These are phyloP conservation scores for Russula vinacea DNA, from an alignment of 768 basidiomycete genomes.

Conservation along the genomic window DNA sequence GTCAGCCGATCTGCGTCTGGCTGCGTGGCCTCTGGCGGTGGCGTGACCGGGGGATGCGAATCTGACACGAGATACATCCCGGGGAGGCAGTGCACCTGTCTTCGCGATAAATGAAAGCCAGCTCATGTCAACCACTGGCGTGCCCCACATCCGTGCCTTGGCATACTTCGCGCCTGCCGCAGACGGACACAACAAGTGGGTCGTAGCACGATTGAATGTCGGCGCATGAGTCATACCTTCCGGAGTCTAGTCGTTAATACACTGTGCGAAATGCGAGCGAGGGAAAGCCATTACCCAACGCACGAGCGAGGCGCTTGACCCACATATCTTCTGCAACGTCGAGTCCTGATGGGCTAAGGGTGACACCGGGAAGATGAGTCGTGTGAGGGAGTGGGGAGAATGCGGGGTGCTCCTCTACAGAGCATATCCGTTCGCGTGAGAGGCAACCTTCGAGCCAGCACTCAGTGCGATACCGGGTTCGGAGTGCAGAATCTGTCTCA, in stretches of 20 bases:
- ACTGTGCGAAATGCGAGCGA: neutral
- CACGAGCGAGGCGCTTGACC: constrained; percentile 61
- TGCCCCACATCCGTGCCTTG: constrained; percentile 75
- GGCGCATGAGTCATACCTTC: constrained; percentile 54
- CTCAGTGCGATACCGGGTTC: constrained; percentile 74
- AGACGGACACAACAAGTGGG: constrained; percentile 78
- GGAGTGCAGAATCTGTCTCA: constrained; percentile 48
- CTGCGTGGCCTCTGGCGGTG: constrained; percentile 1
- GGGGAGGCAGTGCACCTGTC: constrained; percentile 47
- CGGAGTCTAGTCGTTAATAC: neutral
- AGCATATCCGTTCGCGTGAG: constrained; percentile 68
- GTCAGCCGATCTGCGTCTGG: constrained; percentile 5
- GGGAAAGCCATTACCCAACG: constrained; percentile 50
- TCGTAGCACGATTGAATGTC: constrained; percentile 63
- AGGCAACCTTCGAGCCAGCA: constrained; percentile 92
- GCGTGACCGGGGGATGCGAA: neutral
- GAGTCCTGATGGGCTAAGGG: constrained; percentile 72
- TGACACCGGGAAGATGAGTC: constrained; percentile 59
- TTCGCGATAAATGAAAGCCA: constrained; percentile 66
- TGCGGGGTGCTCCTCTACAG: constrained; percentile 61
- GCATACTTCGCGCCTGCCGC: constrained; percentile 69
- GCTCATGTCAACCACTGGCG: constrained; percentile 63
- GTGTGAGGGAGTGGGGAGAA: constrained; percentile 62
- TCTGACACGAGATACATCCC: constrained; percentile 36
- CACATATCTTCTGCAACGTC: constrained; percentile 66